phyloP scores from a whole-genome alignment of 1,284 basidiomycete species.

The Ustilago hordei region DNA sequence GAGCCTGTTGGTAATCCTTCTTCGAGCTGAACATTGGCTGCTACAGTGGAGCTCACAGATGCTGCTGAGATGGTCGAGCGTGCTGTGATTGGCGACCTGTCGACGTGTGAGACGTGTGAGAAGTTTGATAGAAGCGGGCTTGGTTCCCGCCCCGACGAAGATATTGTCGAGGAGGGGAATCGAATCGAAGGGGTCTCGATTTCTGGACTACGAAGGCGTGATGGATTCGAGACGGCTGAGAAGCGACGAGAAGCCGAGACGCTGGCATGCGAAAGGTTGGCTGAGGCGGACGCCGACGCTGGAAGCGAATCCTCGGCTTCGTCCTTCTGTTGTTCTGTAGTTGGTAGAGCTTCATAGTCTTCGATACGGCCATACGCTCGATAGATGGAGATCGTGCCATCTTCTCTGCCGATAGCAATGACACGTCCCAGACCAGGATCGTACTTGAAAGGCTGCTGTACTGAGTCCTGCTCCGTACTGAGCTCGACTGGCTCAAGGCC shows the following conservation, averaged over 20 bases:
- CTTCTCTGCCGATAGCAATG: constrained; percentile 31
- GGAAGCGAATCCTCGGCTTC: constrained; percentile 18
- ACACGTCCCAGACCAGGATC: constrained; percentile 36
- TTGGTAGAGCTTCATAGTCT: constrained; percentile 20
- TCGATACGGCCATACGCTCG: constrained; percentile 37
- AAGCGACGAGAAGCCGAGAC: constrained; percentile 22
- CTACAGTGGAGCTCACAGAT: constrained; percentile 31
- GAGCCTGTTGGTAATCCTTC: constrained; percentile 26
- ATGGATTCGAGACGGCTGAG: constrained; percentile 22
- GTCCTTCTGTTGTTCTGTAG: neutral
- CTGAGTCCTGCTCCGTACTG: neutral
- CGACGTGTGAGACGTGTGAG: constrained; percentile 22
- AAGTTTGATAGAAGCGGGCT: constrained; percentile 23
- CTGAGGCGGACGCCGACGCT: constrained; percentile 30
- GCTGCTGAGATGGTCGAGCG: constrained; percentile 37
- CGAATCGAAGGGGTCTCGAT: constrained; percentile 29
- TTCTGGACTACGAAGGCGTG: constrained; percentile 36
- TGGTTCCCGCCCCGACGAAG: constrained; percentile 28
- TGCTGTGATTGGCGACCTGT: constrained; percentile 24
- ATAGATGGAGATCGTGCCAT: constrained; percentile 38
- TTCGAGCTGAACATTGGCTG: constrained; percentile 47
- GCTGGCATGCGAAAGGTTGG: constrained; percentile 27
- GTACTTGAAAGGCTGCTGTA: constrained; percentile 13
- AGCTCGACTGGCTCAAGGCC: constrained; percentile 16
- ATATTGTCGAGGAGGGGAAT: constrained; percentile 13